Conservation (phyloP, 495 filamentous ascomycete species). For the Penicillium pulvis region DNA sequence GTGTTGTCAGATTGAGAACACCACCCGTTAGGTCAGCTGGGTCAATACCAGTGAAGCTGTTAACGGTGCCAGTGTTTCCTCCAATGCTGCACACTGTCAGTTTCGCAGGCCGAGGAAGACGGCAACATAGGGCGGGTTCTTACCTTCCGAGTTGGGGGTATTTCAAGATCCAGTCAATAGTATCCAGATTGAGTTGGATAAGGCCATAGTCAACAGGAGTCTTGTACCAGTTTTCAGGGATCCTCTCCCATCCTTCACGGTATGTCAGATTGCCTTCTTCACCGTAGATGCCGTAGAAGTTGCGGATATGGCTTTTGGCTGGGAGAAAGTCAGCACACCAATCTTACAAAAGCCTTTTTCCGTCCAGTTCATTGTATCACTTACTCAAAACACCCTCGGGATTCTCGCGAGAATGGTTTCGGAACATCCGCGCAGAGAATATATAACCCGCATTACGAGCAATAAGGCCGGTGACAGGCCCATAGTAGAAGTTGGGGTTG, state of each 20-base stretch:
- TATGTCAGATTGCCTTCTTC: constrained; percentile 41
- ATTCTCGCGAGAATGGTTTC: constrained; percentile 48
- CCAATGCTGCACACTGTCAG: constrained; percentile 42
- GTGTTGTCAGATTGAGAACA: constrained; percentile 40
- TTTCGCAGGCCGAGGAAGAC: background rate
- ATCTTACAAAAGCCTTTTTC: background rate
- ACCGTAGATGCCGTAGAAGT: constrained; percentile 49
- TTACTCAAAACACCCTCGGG: constrained; percentile 47
- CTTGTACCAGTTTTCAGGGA: constrained; percentile 65
- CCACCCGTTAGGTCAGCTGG: constrained; percentile 51
- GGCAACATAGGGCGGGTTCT: background rate
- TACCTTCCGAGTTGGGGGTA: constrained; percentile 43
- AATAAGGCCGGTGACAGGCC: constrained; percentile 49
- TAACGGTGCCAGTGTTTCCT: constrained; percentile 57
- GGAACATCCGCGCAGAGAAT: constrained; percentile 46
- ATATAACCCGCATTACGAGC: constrained; percentile 51
- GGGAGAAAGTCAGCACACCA: constrained; percentile 13
- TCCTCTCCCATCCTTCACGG: constrained; percentile 51
- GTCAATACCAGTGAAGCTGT: constrained; percentile 59
- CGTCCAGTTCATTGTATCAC: background rate
- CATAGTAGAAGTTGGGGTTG: constrained; percentile 57
- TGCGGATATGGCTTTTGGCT: constrained; percentile 45
- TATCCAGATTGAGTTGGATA: constrained; percentile 42
- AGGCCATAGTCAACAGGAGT: constrained; percentile 42
- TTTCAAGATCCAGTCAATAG: constrained; percentile 36